These are phyloP conservation scores for Asterophora lycoperdoides DNA, from an alignment of 768 basidiomycete species.

Conservation along the genomic window DNA sequence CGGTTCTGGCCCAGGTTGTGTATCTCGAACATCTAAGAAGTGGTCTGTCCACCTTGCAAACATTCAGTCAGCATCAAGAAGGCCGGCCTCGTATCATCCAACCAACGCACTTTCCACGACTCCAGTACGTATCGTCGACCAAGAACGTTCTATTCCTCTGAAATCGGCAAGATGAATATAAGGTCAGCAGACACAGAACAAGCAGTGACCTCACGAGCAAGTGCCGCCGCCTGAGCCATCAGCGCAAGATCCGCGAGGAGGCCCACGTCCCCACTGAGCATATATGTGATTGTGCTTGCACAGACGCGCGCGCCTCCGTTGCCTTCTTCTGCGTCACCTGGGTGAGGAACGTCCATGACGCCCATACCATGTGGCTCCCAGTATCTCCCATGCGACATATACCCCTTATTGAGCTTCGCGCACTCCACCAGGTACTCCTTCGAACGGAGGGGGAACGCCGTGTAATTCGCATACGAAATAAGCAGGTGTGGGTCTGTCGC, in stretches of 20 bases:
- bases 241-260: conserved; percentile 62
- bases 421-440: conserved; percentile 57
- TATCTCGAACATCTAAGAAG: conserved; percentile 48
- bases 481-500: conserved; percentile 9
- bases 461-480: conserved; percentile 55
- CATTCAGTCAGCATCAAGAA: neutral
- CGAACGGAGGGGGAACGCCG: conserved; percentile 53
- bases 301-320: conserved; percentile 32
- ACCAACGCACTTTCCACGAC: conserved; percentile 58
- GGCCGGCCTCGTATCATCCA: neutral
- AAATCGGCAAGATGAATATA: conserved; percentile 1
- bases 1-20: conserved; percentile 61
- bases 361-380: conserved; percentile 41
- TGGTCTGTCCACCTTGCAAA: conserved; percentile 58
- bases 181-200: neutral
- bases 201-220: conserved; percentile 57
- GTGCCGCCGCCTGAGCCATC: conserved; percentile 61
- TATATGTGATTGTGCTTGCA: conserved; percentile 64
- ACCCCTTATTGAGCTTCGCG: conserved; percentile 40
- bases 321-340: conserved; percentile 15
- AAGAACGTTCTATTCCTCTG: conserved; percentile 65
- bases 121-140: conserved; percentile 69
- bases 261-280: conserved; percentile 64
- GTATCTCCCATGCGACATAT: conserved; percentile 46
- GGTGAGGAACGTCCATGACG: conserved; percentile 32